phyloP scores from a whole-genome alignment of 805 yeast genomes.

The Zygosaccharomyces gambellarensis region DNA sequence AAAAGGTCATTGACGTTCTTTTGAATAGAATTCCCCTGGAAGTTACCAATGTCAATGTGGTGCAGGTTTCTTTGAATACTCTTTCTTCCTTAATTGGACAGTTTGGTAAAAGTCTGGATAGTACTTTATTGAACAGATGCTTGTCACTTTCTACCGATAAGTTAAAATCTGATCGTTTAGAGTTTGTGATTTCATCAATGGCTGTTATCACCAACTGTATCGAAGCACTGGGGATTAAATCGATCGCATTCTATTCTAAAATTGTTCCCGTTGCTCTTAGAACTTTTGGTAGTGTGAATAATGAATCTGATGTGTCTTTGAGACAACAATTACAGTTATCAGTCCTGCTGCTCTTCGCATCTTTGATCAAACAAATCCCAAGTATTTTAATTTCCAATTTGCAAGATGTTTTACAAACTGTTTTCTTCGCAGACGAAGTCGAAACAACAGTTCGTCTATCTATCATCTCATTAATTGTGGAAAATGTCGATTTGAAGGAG shows the following conservation, averaged over 20 bases:
- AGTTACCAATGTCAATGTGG: slow-evolving; percentile 39
- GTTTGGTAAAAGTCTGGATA: slow-evolving; percentile 50
- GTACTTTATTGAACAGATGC: slow-evolving; percentile 44
- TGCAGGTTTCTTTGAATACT: slow-evolving; percentile 68
- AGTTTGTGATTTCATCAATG: slow-evolving; percentile 66
- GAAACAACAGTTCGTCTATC: slow-evolving; percentile 57
- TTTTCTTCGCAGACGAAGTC: slow-evolving; percentile 55
- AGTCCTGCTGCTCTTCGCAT: slow-evolving; percentile 62
- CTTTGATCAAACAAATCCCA: slow-evolving; percentile 78
- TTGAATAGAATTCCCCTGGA: slow-evolving; percentile 35
- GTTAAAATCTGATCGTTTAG: slow-evolving; percentile 50
- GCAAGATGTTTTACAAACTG: slow-evolving; percentile 53
- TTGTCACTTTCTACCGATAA: slow-evolving; percentile 49
- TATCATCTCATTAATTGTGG: slow-evolving; percentile 55
- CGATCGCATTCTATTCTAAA: slow-evolving; percentile 79
- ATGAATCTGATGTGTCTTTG: slow-evolving; percentile 22
- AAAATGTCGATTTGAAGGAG: slow-evolving; percentile 61
- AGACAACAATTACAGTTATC: slow-evolving; percentile 57
- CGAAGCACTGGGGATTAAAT: slow-evolving; percentile 75
- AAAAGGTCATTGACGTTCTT: slow-evolving; percentile 47
- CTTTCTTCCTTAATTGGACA: slow-evolving; percentile 57
- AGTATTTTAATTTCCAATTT: slow-evolving; percentile 71
- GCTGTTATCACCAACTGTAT: slow-evolving; percentile 66
- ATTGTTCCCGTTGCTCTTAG: slow-evolving; percentile 70
- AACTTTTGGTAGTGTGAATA: slow-evolving; percentile 43